Conservation (phyloP, 495 filamentous ascomycete species). For the Terfezia boudieri region DNA sequence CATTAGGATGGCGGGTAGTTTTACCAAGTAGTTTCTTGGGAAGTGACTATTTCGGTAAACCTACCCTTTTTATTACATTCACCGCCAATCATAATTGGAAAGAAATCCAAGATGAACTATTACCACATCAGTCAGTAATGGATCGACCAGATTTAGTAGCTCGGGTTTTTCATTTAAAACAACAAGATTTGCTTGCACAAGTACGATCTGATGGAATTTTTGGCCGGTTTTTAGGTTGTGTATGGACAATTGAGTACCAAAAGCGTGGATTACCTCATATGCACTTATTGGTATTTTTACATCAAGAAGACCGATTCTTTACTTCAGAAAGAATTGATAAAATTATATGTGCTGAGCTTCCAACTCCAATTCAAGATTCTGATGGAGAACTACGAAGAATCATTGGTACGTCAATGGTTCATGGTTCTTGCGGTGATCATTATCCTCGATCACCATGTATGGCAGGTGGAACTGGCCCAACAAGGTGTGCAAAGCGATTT, state of each 20-base stretch:
- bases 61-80: conserved; percentile 9
- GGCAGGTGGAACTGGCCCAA: neutral
- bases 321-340: conserved; percentile 1
- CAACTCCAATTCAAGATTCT: neutral
- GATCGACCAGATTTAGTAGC: conserved; percentile 4
- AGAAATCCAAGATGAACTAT: conserved; percentile 3
- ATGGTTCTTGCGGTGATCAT: neutral
- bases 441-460: neutral
- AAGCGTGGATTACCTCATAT: conserved; percentile 4
- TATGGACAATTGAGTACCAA: conserved; percentile 9
- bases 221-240: neutral
- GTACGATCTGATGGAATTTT: conserved; percentile 3
- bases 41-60: conserved; percentile 1
- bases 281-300: conserved; percentile 1
- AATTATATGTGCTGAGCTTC: conserved; percentile 1
- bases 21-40: neutral
- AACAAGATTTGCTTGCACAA: conserved; percentile 3
- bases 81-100: conserved; percentile 5
- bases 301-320: neutral
- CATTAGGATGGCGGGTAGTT: conserved; percentile 1
- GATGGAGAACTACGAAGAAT: neutral
- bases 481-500: neutral
- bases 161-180: conserved; percentile 3
- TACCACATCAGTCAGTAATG: neutral
- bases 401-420: neutral